Base-by-base conservation (phyloP, 768 basidiomycete genomes). In the Butyriboletus loyo region DNA sequence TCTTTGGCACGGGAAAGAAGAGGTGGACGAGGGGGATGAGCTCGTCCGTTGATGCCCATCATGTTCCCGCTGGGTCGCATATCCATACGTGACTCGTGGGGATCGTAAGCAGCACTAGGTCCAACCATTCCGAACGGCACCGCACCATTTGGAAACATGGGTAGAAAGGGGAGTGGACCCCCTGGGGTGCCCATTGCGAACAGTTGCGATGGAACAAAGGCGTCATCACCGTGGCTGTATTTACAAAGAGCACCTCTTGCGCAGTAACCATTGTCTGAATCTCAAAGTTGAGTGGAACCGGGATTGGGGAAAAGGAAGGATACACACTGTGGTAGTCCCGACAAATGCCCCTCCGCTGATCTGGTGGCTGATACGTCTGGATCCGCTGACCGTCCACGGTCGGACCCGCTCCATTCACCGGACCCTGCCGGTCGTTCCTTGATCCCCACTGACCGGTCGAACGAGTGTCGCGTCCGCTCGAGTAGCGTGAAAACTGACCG, bases 201-300 rank as follows among this genome's bases (percentile, higher is more conserved):
- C 28, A 91, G 66, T 56, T 84, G 85, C 0, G 79, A 81, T 0
- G 88, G 90, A 9, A 89, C 75, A 45, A 90, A 83, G 28, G 91
- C 89, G 65, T 95, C 91, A 2, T 92, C 90, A 34, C 90, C 92
- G 61, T 98, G 95, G 54, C 89, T 92, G 71, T 84, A 98, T 66
- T 92, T 93, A 78, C 95, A 98, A 54, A 80, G 79, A 19, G 81
- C 85, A 42, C 95, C 95, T 30, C 93, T 84, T 36, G 89, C 82
- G 61, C 95, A 98, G 72, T 86, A 97, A 1, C 95, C 95, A 53
- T 85, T 85, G 65, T 95, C 95, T 98, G 59, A 8, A 45, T 9
- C 54, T 40, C 50, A 19, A 50, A 48, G 47, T 56, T 55, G 53
- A 50, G 52, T 49, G 39, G 46, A 37, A 48, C 27, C 27, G 40